phyloP scores from a whole-genome alignment of 257 asterid species.

The Solanum gracilifrons region DNA sequence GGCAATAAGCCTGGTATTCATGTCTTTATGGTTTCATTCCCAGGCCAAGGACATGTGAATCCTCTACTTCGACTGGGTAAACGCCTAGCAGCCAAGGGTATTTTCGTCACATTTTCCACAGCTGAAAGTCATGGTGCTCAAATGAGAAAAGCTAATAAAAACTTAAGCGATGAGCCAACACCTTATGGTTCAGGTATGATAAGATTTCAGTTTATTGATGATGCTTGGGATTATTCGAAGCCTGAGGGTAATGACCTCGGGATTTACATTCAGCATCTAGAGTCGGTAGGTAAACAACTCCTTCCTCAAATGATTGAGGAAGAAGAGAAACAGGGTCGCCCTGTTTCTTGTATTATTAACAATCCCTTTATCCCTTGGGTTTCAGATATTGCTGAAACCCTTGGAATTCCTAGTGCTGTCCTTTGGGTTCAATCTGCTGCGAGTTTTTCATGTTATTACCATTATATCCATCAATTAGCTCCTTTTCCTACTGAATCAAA shows the following conservation, averaged over 20 bases:
- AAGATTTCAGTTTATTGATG: constrained; percentile 65
- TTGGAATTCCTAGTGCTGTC: constrained; percentile 48
- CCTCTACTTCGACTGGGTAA: constrained; percentile 68
- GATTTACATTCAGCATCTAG: constrained; percentile 33
- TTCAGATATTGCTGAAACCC: constrained; percentile 43
- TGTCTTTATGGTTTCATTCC: constrained; percentile 49
- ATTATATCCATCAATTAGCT: constrained; percentile 18
- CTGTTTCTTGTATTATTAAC: constrained; percentile 53
- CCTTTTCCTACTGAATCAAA: constrained; percentile 43
- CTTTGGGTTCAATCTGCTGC: constrained; percentile 81
- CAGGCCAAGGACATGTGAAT: constrained; percentile 74
- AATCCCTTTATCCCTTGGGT: constrained; percentile 77
- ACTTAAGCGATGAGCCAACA: constrained; percentile 19
- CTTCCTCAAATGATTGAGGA: constrained; percentile 28
- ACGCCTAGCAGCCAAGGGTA: constrained; percentile 49
- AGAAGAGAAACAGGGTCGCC: constrained; percentile 38
- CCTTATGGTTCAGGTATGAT: constrained; percentile 41
- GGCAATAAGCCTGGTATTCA: constrained; percentile 16
- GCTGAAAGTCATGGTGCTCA: constrained; percentile 35
- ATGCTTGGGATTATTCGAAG: constrained; percentile 26
- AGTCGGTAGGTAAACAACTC: constrained; percentile 27
- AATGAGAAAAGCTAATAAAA: constrained; percentile 35
- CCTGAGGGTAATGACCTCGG: constrained; percentile 17
- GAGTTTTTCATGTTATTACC: constrained; percentile 49
- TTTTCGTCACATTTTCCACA: constrained; percentile 44